A percentile compares a stretch with the other conserved stretches of the same genome.
These are phyloP conservation scores for Fragaria nilgerrensis DNA, from an alignment of 306 rosid species.

Conservation along the genomic window DNA sequence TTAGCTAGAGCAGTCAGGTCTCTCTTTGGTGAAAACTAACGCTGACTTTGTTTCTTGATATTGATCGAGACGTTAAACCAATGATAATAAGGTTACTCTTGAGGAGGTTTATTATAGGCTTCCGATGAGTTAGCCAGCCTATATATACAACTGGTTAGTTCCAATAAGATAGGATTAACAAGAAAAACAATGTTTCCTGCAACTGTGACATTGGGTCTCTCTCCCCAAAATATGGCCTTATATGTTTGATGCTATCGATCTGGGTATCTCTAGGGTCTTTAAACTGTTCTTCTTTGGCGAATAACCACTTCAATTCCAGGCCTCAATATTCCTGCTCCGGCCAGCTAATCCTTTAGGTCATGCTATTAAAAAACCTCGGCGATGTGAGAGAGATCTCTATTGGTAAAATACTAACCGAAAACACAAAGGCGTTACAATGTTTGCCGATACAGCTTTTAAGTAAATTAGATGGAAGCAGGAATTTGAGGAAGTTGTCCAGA, in stretches of 20 bases:
- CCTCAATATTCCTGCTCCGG: not conserved
- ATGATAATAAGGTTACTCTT: not conserved
- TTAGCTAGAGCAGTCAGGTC: not conserved
- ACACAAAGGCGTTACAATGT: not conserved
- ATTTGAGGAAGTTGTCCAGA: not conserved
- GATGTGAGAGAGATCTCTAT: not conserved
- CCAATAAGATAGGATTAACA: not conserved
- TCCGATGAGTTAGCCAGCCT: not conserved
- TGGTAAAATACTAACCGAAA: not conserved
- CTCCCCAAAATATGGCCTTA: not conserved
- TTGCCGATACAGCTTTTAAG: not conserved
- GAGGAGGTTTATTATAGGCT: not conserved
- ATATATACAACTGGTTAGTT: not conserved
- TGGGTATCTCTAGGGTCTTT: constrained; percentile 14
- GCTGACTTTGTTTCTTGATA: not conserved
- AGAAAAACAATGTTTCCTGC: constrained; percentile 10
- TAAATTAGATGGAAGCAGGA: not conserved
- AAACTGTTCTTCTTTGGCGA: not conserved
- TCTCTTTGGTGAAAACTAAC: not conserved
- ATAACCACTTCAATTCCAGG: not conserved
- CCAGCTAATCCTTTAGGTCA: not conserved
- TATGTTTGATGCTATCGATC: constrained; percentile 2
- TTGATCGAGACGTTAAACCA: not conserved
- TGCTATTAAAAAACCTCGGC: not conserved
- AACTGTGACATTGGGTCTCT: constrained; percentile 5